Percentiles rank a stretch among this genome's conserved stretches.
Conservation (phyloP, 495 filamentous ascomycete species). For the Aspergillus nanangensis region DNA sequence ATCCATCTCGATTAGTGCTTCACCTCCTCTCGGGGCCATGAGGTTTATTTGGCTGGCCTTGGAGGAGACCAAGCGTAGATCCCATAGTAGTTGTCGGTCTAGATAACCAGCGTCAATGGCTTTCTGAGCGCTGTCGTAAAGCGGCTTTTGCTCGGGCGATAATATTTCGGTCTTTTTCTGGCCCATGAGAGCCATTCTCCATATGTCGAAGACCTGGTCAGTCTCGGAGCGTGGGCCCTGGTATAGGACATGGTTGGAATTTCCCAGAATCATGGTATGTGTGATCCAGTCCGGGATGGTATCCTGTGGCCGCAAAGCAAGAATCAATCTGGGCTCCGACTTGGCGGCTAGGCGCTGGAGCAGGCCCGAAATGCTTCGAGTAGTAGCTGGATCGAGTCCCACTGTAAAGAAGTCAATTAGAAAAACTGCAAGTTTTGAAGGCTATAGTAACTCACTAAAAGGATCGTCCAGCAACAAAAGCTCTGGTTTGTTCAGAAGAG, state of each 20-base stretch:
- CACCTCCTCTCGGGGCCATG: constrained; percentile 26
- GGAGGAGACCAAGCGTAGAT: constrained; percentile 13
- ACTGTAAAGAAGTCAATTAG: constrained; percentile 34
- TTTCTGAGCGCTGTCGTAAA: constrained; percentile 7
- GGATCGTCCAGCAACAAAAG: constrained; percentile 87
- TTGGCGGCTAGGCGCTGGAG: constrained; percentile 60
- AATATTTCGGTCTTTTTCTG: not conserved
- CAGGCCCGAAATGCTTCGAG: constrained; percentile 61
- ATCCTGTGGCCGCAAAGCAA: constrained; percentile 81
- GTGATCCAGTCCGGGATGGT: constrained; percentile 85
- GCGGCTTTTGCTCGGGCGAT: not conserved
- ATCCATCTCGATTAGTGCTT: constrained; percentile 80
- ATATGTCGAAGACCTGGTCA: constrained; percentile 18
- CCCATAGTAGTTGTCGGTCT: constrained; percentile 25
- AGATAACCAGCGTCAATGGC: constrained; percentile 23
- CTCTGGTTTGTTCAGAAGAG: constrained; percentile 72
- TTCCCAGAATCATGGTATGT: constrained; percentile 65
- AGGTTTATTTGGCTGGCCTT: not conserved
- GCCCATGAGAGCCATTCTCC: constrained; percentile 12
- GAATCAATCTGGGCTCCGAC: constrained; percentile 63
- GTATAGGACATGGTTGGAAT: constrained; percentile 51
- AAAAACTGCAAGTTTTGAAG: not conserved
- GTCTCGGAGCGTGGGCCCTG: constrained; percentile 22
- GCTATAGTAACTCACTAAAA: constrained; percentile 59
- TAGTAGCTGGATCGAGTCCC: constrained; percentile 84